These are phyloP conservation scores for Fonsecaea multimorphosa DNA, from an alignment of 2,329 filamentous ascomycete species.

Conservation along the genomic window DNA sequence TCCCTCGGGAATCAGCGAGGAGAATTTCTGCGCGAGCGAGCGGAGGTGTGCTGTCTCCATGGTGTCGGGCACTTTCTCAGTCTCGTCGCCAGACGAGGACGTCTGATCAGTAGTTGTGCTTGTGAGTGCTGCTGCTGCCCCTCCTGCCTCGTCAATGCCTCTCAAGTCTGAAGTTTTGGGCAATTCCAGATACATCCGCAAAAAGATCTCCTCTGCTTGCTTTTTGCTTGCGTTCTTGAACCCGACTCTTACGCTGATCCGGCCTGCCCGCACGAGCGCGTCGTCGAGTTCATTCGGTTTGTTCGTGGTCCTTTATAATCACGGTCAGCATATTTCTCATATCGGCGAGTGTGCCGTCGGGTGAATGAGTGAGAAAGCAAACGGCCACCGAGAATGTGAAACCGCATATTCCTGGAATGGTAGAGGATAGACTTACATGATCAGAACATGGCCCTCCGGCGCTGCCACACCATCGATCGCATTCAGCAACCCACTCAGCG, in stretches of 20 bases:
- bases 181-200: constrained; percentile 42
- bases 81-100: background rate
- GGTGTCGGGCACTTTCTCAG: constrained; percentile 3
- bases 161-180: constrained; percentile 10
- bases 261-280: constrained; percentile 74
- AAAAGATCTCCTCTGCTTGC: constrained; percentile 43
- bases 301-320: constrained; percentile 66
- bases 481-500: constrained; percentile 79
- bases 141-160: constrained; percentile 7
- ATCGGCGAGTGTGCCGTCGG: background rate
- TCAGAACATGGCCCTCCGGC: constrained; percentile 77
- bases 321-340: background rate
- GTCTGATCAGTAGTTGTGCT: background rate
- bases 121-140: background rate
- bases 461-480: constrained; percentile 82
- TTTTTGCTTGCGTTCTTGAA: constrained; percentile 53
- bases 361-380: background rate
- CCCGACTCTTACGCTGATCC: constrained; percentile 72
- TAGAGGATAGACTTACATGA: constrained; percentile 60
- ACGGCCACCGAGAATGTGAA: background rate
- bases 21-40: constrained; percentile 54
- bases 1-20: constrained; percentile 53
- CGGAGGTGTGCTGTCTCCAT: constrained; percentile 40
- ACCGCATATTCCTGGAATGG: background rate
- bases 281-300: constrained; percentile 74